Evolutionary conservation across 257 asterid species (phyloP).

Genomic region (Solanum megistacrolobum): DNA sequence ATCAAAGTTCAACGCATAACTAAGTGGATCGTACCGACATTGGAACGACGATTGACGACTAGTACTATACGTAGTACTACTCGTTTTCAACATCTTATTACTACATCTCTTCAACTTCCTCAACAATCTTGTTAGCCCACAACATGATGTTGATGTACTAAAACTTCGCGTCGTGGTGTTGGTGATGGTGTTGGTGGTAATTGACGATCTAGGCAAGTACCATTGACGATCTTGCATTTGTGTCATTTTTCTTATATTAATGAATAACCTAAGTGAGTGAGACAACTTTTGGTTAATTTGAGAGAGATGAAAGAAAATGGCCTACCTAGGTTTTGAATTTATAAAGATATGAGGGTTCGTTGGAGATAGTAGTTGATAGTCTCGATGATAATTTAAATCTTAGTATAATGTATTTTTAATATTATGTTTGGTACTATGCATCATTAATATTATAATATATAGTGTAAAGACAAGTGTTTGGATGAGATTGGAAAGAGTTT

Average conservation of each 20-base stretch:
- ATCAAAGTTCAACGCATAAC: conserved; percentile 65
- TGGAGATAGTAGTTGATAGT: not conserved
- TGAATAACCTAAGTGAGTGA: not conserved
- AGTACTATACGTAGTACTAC: not conserved
- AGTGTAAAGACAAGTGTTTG: not conserved
- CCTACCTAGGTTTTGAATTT: not conserved
- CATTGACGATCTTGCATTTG: conserved; percentile 23
- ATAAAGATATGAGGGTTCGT: not conserved
- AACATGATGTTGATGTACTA: conserved; percentile 18
- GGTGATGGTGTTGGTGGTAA: not conserved
- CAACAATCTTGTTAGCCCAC: conserved; percentile 43
- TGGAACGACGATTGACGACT: conserved; percentile 44
- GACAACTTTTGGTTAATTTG: not conserved
- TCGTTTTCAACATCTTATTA: conserved; percentile 20
- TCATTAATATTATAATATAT: not conserved
- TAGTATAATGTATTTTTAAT: not conserved
- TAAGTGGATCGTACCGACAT: conserved; percentile 62
- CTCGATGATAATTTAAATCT: not conserved
- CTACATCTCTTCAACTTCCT: conserved; percentile 45
- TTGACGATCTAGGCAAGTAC: conserved; percentile 21
- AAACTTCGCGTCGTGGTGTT: not conserved
- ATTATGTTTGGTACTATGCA: not conserved
- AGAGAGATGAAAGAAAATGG: not conserved
- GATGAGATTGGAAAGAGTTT: not conserved
- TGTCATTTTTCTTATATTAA: not conserved